Conservation (phyloP, 495 filamentous ascomycete genomes). For the Terfezia claveryi region DNA sequence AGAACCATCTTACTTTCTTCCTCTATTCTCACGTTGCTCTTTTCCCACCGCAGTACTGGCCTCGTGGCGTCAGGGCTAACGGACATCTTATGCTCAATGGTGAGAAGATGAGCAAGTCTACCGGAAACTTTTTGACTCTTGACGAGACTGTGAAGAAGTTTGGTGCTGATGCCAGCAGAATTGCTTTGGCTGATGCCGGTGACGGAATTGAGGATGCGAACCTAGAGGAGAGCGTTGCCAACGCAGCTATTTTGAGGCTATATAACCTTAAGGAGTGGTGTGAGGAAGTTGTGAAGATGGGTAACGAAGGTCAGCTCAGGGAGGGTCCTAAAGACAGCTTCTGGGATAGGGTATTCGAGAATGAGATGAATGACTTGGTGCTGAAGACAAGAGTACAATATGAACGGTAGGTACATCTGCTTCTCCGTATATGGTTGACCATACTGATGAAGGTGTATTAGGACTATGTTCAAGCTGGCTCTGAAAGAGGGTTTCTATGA, state of each 20-base stretch:
- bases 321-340: slow-evolving; percentile 51
- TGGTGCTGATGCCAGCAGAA: slow-evolving; percentile 75
- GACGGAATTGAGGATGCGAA: slow-evolving; percentile 93
- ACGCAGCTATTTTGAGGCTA: slow-evolving; percentile 69
- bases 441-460: slow-evolving; percentile 21
- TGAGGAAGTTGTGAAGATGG: slow-evolving; percentile 55
- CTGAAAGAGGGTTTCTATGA: slow-evolving; percentile 82
- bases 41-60: slow-evolving; percentile 74
- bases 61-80: slow-evolving; percentile 59
- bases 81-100: slow-evolving; percentile 87
- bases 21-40: slow-evolving; percentile 86
- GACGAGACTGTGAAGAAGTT: slow-evolving; percentile 73
- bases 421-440: not conserved
- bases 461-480: slow-evolving; percentile 67
- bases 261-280: slow-evolving; percentile 80
- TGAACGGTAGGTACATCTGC: slow-evolving; percentile 29
- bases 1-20: slow-evolving; percentile 87
- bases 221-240: slow-evolving; percentile 86
- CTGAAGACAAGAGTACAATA: slow-evolving; percentile 55
- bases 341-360: slow-evolving; percentile 76
- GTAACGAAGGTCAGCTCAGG: slow-evolving; percentile 35
- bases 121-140: slow-evolving; percentile 88
- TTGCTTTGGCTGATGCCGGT: slow-evolving; percentile 84
- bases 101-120: slow-evolving; percentile 91
- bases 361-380: slow-evolving; percentile 75